Evolutionary conservation across 176 grass and related monocot genomes (phyloP), one percentile per base, ranked within the genome.

Genomic region (Olyra latifolia): DNA sequence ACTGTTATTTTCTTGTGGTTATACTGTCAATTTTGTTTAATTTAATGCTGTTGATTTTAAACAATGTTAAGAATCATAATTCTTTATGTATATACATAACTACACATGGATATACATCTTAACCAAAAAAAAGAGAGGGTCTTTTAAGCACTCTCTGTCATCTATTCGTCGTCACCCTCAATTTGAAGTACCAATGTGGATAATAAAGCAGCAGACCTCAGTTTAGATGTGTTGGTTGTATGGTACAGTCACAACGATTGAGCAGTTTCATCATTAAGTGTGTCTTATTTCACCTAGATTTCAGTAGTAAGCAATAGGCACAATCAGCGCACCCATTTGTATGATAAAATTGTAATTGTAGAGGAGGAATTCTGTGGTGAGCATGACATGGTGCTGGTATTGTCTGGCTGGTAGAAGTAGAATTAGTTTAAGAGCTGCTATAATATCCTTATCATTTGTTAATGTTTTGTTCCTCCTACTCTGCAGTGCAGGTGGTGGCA

Each of bases 401-500:
- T 71, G 70, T 1, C 1, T 48, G 23, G 41, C 23, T 67, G n/a
- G 11, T 79, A 41, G 16, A 45, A 54, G 53, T 82, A 72, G 47
- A 72, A 70, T 47, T 78, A 7, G 44, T n/a, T 16, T 38, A 64
- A 62, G 25, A 44, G 59, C 16, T 74, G 19, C 22, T 84, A 4
- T 25, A 19, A 38, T 77, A 77, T 82, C 2, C 22, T 41, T 59
- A 46, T 35, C 42, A 4, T 44, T 74, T 58, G 10, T 42, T 82
- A 82, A 80, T 77, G 29, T 38, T 53, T 38, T 53, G 42, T 87
- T 55, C 54, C 53, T 84, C 19, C 55, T 60, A 49, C 46, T 84
- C 30, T 29, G 54, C 74, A 86, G 79, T 85, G 84, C 74, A 97
- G 94, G 82, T 97, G 38, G 41, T 93, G 70, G 54, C 91, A 22